Base-by-base conservation (phyloP, 768 basidiomycete species). In the Thelephora aurantiotincta region DNA sequence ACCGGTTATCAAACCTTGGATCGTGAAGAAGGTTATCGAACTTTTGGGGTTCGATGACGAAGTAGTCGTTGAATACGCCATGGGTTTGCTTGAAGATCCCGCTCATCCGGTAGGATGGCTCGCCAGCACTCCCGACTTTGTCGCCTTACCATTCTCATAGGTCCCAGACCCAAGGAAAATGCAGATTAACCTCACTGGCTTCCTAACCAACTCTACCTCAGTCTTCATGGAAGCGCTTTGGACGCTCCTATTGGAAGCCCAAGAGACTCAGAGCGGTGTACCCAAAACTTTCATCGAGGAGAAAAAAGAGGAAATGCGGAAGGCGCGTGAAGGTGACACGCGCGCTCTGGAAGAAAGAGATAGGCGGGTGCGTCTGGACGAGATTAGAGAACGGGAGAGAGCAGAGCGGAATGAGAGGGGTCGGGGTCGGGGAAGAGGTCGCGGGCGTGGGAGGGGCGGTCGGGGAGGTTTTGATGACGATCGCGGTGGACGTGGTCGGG, bases 21-120 rank as follows among this genome's bases (percentile, higher is more conserved):
- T 97, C 51, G 85, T 88, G 12, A 91, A 90, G 71, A 86, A 88
- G 64, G 82, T 96, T 48, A 75, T 84, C 2, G 87, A 92, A 49
- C 73, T 96, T 18, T 78, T 92, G 37, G 90, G 93, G 2, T 79
- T 98, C 34, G 96, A 99, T 57, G 96, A 99, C 63, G 96, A 99
- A 60, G 82, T 99, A 37, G 82, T 98, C 36, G 80, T 97, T 23
- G 94, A 97, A 59, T 98, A 96, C 59, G 90, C 91, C 14, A 89
- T 91, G 79, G 90, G 90, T 14, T 71, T 98, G 16, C 67, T 99
- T 5, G 96, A 99, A 59, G 89, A 96, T 56, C 70, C 78, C 43
- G 72, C 76, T 13, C 75, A 84, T 53, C 82, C 86, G n/a, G 92
- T 94, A 52, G 54, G 82, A 62, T 0, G 23, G 11, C 5, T 42